Evolutionary conservation across 2,329 filamentous ascomycete species (phyloP).

Genomic region (Paecilomyces dactylethromorphus): DNA sequence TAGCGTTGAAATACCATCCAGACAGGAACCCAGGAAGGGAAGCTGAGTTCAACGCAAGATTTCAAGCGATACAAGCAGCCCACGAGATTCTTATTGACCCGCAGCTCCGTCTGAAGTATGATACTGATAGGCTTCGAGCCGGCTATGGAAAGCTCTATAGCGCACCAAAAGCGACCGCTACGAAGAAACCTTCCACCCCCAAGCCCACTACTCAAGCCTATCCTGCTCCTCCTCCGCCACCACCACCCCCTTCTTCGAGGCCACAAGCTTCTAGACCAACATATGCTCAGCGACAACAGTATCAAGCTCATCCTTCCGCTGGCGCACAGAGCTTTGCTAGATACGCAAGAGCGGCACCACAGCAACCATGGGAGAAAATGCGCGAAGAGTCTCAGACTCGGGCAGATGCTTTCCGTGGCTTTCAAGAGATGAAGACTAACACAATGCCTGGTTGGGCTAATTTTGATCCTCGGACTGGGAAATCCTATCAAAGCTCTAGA

Average conservation of each 20-base stretch:
- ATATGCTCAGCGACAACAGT: constrained; percentile 13
- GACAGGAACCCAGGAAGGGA: constrained; percentile 83
- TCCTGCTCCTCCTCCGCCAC: constrained; percentile 9
- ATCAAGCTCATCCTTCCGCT: constrained; percentile 22
- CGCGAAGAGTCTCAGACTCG: constrained; percentile 35
- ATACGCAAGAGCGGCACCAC: constrained; percentile 33
- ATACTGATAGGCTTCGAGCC: constrained; percentile 52
- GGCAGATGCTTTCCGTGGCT: constrained; percentile 39
- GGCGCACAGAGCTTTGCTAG: constrained; percentile 34
- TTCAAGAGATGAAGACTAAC: constrained; percentile 37
- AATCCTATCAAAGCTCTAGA: constrained; percentile 11
- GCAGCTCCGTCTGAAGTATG: constrained; percentile 54
- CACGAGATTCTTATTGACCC: constrained; percentile 67
- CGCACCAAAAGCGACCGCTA: constrained; percentile 18
- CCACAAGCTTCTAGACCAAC: constrained; percentile 15
- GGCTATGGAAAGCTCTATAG: constrained; percentile 33
- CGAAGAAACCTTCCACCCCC: constrained; percentile 22
- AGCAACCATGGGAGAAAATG: constrained; percentile 30
- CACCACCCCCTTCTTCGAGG: constrained; percentile 16
- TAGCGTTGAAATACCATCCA: constrained; percentile 79
- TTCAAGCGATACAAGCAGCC: constrained; percentile 79
- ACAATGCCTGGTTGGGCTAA: constrained; percentile 28
- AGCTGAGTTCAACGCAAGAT: constrained; percentile 70
- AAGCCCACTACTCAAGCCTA: constrained; percentile 5
- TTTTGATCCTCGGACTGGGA: constrained; percentile 32